Evolutionary conservation across 805 yeast genomes (phyloP).

Genomic region (Torulaspora franciscae): DNA sequence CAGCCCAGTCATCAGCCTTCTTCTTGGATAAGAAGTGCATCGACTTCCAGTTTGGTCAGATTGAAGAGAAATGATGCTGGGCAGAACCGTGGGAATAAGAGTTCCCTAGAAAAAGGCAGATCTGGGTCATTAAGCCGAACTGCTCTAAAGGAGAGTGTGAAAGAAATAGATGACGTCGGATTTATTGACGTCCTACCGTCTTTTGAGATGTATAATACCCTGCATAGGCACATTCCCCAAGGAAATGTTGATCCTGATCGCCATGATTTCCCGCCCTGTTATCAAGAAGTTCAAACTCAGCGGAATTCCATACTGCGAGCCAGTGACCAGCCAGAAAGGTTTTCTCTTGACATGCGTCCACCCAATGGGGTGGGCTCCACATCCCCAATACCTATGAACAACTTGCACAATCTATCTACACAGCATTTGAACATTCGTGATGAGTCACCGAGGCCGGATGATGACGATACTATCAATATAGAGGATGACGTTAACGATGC

Average conservation of each 20-base stretch:
- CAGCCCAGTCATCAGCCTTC: slow-evolving; percentile 7
- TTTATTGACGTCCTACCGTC: slow-evolving; percentile 59
- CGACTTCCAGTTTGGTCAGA: slow-evolving; percentile 21
- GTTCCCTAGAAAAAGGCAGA: not conserved
- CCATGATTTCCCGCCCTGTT: slow-evolving; percentile 36
- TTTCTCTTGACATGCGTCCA: slow-evolving; percentile 4
- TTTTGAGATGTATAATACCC: slow-evolving; percentile 58
- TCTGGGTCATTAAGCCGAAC: slow-evolving; percentile 5
- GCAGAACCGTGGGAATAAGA: slow-evolving; percentile 1
- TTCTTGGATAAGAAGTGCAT: slow-evolving; percentile 25
- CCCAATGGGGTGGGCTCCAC: slow-evolving; percentile 2
- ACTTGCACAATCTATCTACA: slow-evolving; percentile 21
- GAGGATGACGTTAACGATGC: slow-evolving; percentile 35
- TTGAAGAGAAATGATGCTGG: slow-evolving; percentile 1
- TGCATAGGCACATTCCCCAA: slow-evolving; percentile 40
- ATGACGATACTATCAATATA: slow-evolving; percentile 16
- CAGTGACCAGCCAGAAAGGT: slow-evolving; percentile 14
- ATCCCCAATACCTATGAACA: slow-evolving; percentile 11
- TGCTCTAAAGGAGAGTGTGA: slow-evolving; percentile 1
- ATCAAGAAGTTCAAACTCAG: slow-evolving; percentile 26
- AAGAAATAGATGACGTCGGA: slow-evolving; percentile 13
- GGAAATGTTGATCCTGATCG: slow-evolving; percentile 36
- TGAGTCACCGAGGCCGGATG: slow-evolving; percentile 1
- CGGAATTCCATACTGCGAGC: slow-evolving; percentile 12
- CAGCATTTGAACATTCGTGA: slow-evolving; percentile 15